Evolutionary conservation across 306 rosid genomes (phyloP), one percentile per base, ranked within the genome.

Genomic region (Crataegus laevigata): DNA sequence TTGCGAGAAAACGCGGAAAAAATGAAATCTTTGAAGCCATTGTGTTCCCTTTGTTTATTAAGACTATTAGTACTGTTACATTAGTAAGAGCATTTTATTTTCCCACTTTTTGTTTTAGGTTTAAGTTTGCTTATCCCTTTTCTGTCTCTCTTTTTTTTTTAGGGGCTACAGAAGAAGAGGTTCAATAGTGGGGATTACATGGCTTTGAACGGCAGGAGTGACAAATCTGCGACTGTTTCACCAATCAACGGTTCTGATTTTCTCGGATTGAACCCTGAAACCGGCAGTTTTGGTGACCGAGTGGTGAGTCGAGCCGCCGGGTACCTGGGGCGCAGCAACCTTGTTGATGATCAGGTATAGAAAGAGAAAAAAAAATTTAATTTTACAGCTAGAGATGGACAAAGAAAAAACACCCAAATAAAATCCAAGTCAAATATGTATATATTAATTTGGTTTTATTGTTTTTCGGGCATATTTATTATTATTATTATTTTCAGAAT

Each of bases 141-240:
- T 60, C 1, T 38, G 24, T 18, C 13, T 59, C n/a, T 28, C 66
- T 34, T 57, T 50, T 12, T 73, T 34, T 57, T 50, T 12, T 66
- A 29, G 13, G 11, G 18, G 51, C 71, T 45, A 24, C 80, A 91
- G 96, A 91, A 86, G 84, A 87, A 84, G 80, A 84, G 85, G 22
- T 78, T 77, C 82, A 79, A 68, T 24, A 75, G 72, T 22, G 78
- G 73, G 28, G 80, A 15, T 50, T 72, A 25, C 25, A 71, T 21
- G 72, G 77, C 68, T 59, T 68, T 75, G 19, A 69, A 76, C 42
- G 50, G 15, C 68, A 60, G 76, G 82, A 52, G 84, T 78, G 81
- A 81, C 10, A 80, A 15, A 36, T 21, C 55, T 40, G 70, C 38
- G 4, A 87, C 77, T 55, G 25, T 47, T 58, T 72, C 79, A 79